Base-by-base conservation (phyloP, 2,329 filamentous ascomycete species). In the Penicillium sp. region DNA sequence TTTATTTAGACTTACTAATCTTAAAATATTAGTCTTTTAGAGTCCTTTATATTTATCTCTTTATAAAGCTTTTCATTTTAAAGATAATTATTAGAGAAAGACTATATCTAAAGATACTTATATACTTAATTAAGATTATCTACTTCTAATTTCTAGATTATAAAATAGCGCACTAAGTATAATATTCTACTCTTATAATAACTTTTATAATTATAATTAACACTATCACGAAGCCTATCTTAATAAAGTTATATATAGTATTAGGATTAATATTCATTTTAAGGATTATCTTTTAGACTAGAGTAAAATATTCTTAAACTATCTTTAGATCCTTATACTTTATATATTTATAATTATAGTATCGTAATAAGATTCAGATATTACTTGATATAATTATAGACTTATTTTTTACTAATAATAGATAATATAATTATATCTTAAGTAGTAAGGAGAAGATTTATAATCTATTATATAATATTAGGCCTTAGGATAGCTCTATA, bases 71-170 rank as follows among this genome's bases (percentile, higher is more conserved):
- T 37, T 27, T 23, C 1, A 19, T 39, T 35, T 53, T 45, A 26
- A 53, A 53, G n/a, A 53, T 45, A 26, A 45, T 21, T 23, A 16
- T 21, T 45, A 37, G 39, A 39, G 50, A 37, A 14, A 45, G 39
- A 13, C 3, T n/a, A 16, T n/a, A 53, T 23, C 52, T 33, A 9
- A 21, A 42, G 1, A 44, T 13, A 35, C 14, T 19, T 29, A 43
- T 54, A 49, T 31, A 54, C 27, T 54, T 44, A 39, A 54, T 54
- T 6, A 5, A n/a, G 42, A 33, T 54, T 2, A 54, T 44, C 52
- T 25, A 43, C 44, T 47, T 31, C 23, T 31, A 33, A 45, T 54
- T 54, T 45, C 45, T n/a, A 43, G 44, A 44, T 49, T 54, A n/a
- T 54, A 54, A 49, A 35, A 49, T 31, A n/a, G 25, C 4, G 25